phyloP scores from a whole-genome alignment of 164 flowering plant genomes.

The Protea cynaroides region DNA sequence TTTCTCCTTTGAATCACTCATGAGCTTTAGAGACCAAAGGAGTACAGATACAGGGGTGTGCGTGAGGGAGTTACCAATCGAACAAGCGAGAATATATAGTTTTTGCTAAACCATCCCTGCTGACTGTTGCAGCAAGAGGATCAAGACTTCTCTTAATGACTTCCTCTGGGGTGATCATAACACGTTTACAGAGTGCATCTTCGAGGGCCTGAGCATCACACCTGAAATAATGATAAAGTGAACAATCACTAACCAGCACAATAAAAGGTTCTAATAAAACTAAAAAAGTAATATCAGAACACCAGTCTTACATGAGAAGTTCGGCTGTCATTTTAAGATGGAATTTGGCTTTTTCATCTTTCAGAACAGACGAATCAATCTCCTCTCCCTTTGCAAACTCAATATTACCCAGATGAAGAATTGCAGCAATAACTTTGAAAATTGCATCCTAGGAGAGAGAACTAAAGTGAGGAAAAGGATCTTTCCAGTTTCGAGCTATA shows the following conservation, averaged over 20 bases:
- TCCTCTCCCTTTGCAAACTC: slow-evolving; percentile 68
- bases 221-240: slow-evolving; percentile 38
- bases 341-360: slow-evolving; percentile 59
- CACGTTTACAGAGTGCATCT: slow-evolving; percentile 72
- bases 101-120: slow-evolving; percentile 94
- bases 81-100: slow-evolving; percentile 83
- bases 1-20: not conserved
- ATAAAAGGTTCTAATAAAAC: slow-evolving; percentile 2
- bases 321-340: slow-evolving; percentile 82
- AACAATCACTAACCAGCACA: not conserved
- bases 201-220: slow-evolving; percentile 62
- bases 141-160: slow-evolving; percentile 83
- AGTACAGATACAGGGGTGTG: not conserved
- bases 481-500: not conserved
- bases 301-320: slow-evolving; percentile 56
- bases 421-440: slow-evolving; percentile 79
- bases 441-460: slow-evolving; percentile 60
- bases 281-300: not conserved
- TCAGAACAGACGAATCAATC: slow-evolving; percentile 53
- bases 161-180: slow-evolving; percentile 92
- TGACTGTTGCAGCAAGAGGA: slow-evolving; percentile 65
- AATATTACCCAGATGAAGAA: slow-evolving; percentile 84
- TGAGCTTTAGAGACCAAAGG: not conserved
- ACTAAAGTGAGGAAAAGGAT: too few species aligned
- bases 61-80: slow-evolving; percentile 55